phyloP scores from a whole-genome alignment of 1,139 yeast genomes.

The Sugiyamaella grinbergsii region DNA sequence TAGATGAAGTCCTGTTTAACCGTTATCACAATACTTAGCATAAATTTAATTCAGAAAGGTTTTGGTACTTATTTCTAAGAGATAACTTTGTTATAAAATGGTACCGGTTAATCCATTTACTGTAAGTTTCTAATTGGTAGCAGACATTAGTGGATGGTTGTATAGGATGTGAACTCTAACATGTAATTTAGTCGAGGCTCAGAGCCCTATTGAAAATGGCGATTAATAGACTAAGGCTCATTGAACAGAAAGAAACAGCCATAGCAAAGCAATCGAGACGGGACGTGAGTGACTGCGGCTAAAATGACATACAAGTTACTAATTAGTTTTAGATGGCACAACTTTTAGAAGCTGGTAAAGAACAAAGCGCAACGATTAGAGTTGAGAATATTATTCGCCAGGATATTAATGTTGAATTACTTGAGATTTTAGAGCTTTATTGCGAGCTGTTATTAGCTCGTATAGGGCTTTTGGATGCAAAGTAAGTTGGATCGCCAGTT shows the following conservation, averaged over 20 bases:
- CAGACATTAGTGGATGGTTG: not conserved
- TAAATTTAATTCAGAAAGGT: not conserved
- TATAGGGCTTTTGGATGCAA: slow-evolving; percentile 54
- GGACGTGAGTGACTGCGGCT: slow-evolving; percentile 39
- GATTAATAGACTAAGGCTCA: slow-evolving; percentile 72
- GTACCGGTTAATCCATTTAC: slow-evolving; percentile 25
- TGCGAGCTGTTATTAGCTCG: slow-evolving; percentile 84
- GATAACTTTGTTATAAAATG: not conserved
- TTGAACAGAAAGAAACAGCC: slow-evolving; percentile 82
- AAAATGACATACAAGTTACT: not conserved
- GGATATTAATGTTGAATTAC: slow-evolving; percentile 77
- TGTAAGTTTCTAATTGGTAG: slow-evolving; percentile 23
- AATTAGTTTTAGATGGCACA: slow-evolving; percentile 61
- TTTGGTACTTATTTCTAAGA: not conserved
- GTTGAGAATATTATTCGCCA: slow-evolving; percentile 86
- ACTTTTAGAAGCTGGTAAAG: slow-evolving; percentile 67
- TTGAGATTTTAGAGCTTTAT: slow-evolving; percentile 78
- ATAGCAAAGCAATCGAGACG: slow-evolving; percentile 80
- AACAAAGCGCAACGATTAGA: slow-evolving; percentile 79
- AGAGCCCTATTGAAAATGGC: slow-evolving; percentile 80
- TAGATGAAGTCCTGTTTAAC: too few species aligned
- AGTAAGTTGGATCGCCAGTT: slow-evolving; percentile 23
- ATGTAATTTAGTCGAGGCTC: slow-evolving; percentile 45
- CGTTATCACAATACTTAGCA: not conserved
- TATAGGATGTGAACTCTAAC: not conserved